Evolutionary conservation across 345 rosid species (phyloP).

Genomic region (Lepidium africanum): DNA sequence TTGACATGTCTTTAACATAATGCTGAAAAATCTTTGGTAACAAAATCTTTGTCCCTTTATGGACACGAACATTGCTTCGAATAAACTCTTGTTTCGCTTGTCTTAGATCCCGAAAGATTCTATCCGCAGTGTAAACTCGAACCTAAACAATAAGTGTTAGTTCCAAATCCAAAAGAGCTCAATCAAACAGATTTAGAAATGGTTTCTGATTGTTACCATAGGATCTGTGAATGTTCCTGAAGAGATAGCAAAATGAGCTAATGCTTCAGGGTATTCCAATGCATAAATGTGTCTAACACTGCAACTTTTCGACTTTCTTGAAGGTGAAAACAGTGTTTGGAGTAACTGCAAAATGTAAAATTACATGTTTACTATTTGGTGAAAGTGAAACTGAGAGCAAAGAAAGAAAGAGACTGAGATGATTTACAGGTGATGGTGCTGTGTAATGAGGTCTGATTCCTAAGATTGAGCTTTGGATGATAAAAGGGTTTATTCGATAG

Average conservation of each 20-base stretch:
- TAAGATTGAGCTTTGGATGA: constrained; percentile 60
- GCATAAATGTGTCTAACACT: constrained; percentile 54
- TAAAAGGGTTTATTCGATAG: constrained; percentile 45
- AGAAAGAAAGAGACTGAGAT: neutral
- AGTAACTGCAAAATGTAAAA: constrained; percentile 51
- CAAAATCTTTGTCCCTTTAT: constrained; percentile 59
- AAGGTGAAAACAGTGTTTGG: constrained; percentile 65
- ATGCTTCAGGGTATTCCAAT: constrained; percentile 72
- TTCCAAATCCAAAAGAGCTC: neutral
- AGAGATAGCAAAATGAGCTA: constrained; percentile 77
- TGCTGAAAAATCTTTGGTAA: constrained; percentile 53
- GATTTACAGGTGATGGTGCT: constrained; percentile 49
- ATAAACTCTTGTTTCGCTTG: constrained; percentile 56
- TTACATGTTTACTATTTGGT: neutral
- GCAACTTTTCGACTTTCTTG: constrained; percentile 51
- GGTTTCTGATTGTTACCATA: constrained; percentile 31
- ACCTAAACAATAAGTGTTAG: constrained; percentile 33
- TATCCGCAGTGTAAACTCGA: constrained; percentile 55
- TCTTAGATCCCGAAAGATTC: constrained; percentile 54
- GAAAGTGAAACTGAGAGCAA: neutral
- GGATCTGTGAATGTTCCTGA: constrained; percentile 75
- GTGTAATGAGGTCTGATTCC: constrained; percentile 57
- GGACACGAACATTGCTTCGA: constrained; percentile 41
- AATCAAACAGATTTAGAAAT: neutral
- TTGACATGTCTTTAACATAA: constrained; percentile 64